Evolutionary conservation across 176 grass and related monocot genomes (phyloP).

Genomic region (Thinopyrum elongatum): DNA sequence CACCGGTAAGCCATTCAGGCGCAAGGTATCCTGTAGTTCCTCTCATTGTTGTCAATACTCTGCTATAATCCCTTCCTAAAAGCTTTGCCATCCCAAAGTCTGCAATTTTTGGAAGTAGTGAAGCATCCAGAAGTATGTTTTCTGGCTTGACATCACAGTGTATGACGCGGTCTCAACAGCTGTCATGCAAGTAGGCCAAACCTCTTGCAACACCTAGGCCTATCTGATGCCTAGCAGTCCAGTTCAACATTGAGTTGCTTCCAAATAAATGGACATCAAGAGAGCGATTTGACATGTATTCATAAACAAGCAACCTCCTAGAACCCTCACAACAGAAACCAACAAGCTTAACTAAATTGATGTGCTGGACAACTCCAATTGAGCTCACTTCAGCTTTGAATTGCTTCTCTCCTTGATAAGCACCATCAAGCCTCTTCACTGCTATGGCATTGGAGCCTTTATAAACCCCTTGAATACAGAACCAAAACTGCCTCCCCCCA

Average conservation of each 20-base stretch:
- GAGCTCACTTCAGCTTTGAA: constrained; percentile 40
- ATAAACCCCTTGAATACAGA: constrained; percentile 55
- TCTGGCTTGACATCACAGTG: background rate
- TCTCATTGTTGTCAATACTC: constrained; percentile 30
- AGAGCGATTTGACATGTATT: constrained; percentile 46
- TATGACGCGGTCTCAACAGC: background rate
- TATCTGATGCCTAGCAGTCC: background rate
- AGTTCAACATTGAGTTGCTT: background rate
- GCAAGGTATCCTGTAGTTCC: constrained; percentile 37
- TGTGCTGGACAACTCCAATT: constrained; percentile 52
- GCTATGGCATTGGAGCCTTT: constrained; percentile 27
- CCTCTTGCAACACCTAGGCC: background rate
- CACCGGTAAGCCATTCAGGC: constrained; percentile 31
- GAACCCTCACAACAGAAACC: constrained; percentile 49
- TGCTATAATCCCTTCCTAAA: background rate
- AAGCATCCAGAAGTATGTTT: background rate
- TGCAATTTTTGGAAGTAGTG: background rate
- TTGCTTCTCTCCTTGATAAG: constrained; percentile 57
- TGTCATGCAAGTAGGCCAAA: background rate
- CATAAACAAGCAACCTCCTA: constrained; percentile 58
- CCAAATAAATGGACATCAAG: background rate
- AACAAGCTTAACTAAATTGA: constrained; percentile 51
- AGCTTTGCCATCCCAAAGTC: background rate
- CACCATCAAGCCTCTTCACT: constrained; percentile 49
- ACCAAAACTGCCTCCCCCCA: constrained; percentile 57